These are phyloP conservation scores for Pseudodiploospora longispora DNA, from an alignment of 2,329 filamentous ascomycete genomes.

Conservation along the genomic window DNA sequence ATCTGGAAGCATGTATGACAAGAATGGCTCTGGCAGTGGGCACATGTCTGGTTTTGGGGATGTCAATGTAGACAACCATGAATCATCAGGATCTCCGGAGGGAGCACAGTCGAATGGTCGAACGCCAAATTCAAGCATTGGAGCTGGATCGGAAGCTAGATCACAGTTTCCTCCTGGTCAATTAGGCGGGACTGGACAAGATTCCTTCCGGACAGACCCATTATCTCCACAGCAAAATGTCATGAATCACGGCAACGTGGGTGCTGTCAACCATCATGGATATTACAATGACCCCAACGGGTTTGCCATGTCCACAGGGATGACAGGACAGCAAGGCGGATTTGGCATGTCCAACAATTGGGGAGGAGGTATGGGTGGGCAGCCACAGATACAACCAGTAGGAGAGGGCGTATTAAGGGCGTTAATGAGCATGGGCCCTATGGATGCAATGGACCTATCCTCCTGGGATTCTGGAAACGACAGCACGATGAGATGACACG, in stretches of 20 bases:
- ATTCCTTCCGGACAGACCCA: constrained; percentile 46
- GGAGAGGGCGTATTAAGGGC: constrained; percentile 50
- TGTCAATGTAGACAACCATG: constrained; percentile 36
- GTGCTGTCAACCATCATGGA: constrained; percentile 25
- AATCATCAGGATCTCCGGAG: constrained; percentile 42
- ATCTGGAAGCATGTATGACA: constrained; percentile 27
- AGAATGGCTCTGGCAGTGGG: constrained; percentile 18
- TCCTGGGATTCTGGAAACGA: constrained; percentile 34
- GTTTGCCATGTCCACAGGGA: constrained; percentile 24
- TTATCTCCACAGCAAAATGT: constrained; percentile 36
- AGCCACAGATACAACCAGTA: constrained; percentile 42
- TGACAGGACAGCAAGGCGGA: constrained; percentile 17
- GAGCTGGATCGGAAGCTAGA: constrained; percentile 20
- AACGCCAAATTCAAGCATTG: constrained; percentile 50
- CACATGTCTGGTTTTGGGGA: constrained; percentile 32
- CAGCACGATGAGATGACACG: no score
- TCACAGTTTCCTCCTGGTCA: constrained; percentile 21
- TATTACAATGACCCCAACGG: constrained; percentile 32
- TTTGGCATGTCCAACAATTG: constrained; percentile 39
- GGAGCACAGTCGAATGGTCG: constrained; percentile 43
- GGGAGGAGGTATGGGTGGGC: constrained; percentile 32
- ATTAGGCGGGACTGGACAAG: constrained; percentile 28
- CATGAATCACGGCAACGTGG: constrained; percentile 28
- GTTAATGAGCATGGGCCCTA: constrained; percentile 50
- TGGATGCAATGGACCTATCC: constrained; percentile 52